A percentile compares a stretch with the other conserved stretches of the same genome.
phyloP scores from a whole-genome alignment of 345 rosid genomes.

The Eucalyptus polybractea region DNA sequence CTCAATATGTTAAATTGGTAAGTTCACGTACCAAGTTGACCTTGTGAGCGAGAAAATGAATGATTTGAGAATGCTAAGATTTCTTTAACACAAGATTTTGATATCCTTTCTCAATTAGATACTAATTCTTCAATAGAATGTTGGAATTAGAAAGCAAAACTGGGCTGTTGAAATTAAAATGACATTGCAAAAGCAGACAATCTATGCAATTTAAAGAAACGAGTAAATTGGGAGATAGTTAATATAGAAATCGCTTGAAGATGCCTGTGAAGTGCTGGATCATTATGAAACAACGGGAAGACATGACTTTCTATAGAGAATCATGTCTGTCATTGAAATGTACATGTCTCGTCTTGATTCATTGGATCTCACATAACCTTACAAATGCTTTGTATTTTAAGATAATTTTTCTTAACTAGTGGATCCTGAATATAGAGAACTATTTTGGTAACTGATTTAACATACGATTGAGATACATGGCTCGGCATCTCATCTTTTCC shows the following conservation, averaged over 20 bases:
- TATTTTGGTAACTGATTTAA: not conserved
- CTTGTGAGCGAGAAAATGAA: not conserved
- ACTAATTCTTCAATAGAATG: not conserved
- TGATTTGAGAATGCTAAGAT: not conserved
- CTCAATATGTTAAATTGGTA: not conserved
- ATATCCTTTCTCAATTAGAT: not conserved
- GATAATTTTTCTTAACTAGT: not conserved
- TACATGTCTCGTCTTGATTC: not conserved
- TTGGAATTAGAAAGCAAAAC: not conserved
- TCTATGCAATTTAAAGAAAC: not conserved
- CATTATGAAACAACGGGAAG: not conserved
- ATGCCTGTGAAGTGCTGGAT: not conserved
- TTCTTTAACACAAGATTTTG: not conserved
- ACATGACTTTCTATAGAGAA: not conserved
- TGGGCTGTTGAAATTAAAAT: not conserved
- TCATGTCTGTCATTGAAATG: not conserved
- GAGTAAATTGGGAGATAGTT: not conserved
- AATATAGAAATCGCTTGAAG: not conserved
- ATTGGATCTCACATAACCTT: not conserved
- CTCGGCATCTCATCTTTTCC: not conserved
- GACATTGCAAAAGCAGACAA: not conserved
- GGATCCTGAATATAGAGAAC: not conserved
- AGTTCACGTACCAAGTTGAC: not conserved
- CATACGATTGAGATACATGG: not conserved
- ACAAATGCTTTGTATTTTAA: fast-evolving